Percentiles rank a stretch among this genome's conserved stretches.
These are phyloP conservation scores for Teratosphaeria destructans DNA, from an alignment of 2,329 filamentous ascomycete genomes.

Conservation along the genomic window DNA sequence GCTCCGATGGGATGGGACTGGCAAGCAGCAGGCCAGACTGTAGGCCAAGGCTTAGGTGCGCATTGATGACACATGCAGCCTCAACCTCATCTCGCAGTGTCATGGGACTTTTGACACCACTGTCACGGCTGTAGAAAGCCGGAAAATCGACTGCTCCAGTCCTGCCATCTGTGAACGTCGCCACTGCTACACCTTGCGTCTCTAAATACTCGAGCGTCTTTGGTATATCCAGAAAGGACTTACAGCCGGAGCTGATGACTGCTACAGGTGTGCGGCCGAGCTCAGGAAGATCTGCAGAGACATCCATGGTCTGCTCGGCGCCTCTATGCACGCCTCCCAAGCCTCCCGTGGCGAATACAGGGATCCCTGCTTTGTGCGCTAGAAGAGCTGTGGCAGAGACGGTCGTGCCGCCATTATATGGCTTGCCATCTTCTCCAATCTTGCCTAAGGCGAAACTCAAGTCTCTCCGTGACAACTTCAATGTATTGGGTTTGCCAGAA, in stretches of 20 bases:
- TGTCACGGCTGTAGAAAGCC: constrained; percentile 85
- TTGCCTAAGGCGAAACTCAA: constrained; percentile 70
- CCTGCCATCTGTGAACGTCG: constrained; percentile 79
- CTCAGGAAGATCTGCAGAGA: constrained; percentile 92
- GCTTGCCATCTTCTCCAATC: constrained; percentile 55
- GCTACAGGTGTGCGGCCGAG: constrained; percentile 80
- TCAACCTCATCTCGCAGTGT: constrained; percentile 66
- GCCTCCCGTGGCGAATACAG: constrained; percentile 87
- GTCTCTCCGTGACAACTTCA: constrained; percentile 83
- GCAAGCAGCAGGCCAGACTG: constrained; percentile 77
- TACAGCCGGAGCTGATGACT: constrained; percentile 83
- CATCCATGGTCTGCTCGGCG: constrained; percentile 76
- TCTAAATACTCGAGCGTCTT: constrained; percentile 75
- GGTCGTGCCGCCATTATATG: constrained; percentile 80
- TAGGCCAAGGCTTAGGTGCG: constrained; percentile 62
- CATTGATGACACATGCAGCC: constrained; percentile 79
- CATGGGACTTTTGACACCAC: constrained; percentile 67
- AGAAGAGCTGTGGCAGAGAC: constrained; percentile 89
- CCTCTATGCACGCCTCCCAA: constrained; percentile 90
- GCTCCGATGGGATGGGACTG: constrained; percentile 68
- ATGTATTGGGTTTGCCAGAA: constrained; percentile 46
- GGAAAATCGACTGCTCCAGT: constrained; percentile 62
- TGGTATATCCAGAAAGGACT: constrained; percentile 89
- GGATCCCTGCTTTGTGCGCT: constrained; percentile 75
- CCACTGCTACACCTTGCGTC: constrained; percentile 67